Evolutionary conservation across 2,329 filamentous ascomycete species (phyloP).

Genomic region (Plectosphaerella plurivora): DNA sequence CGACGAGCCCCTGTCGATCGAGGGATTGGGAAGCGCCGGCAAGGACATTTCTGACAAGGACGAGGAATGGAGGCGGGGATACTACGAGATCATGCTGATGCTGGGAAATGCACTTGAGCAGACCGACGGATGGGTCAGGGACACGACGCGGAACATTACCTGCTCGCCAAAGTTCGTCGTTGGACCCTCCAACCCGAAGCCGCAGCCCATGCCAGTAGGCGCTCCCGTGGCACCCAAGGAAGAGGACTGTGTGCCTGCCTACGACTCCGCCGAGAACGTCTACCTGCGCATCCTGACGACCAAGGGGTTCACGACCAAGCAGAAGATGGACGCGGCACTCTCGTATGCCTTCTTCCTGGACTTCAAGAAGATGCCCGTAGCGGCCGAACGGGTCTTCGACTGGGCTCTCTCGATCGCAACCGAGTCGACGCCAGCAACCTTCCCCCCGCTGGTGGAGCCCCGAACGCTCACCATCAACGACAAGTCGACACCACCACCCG

Average conservation of each 20-base stretch:
- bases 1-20: constrained; percentile 49
- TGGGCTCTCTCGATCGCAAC: constrained; percentile 74
- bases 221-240: constrained; percentile 62
- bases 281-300: constrained; percentile 82
- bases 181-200: constrained; percentile 79
- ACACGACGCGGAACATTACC: constrained; percentile 60
- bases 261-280: constrained; percentile 65
- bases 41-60: constrained; percentile 71
- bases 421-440: constrained; percentile 40
- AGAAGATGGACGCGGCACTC: constrained; percentile 76
- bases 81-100: constrained; percentile 77
- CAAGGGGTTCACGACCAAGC: constrained; percentile 70
- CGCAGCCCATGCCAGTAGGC: constrained; percentile 65
- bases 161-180: constrained; percentile 71
- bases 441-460: constrained; percentile 44
- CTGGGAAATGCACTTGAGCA: constrained; percentile 74
- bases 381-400: constrained; percentile 67
- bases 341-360: constrained; percentile 83
- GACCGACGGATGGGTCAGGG: constrained; percentile 72
- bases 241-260: constrained; percentile 69
- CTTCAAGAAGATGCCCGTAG: constrained; percentile 63
- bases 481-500: constrained; percentile 53
- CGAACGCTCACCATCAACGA: constrained; percentile 62
- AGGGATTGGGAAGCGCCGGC: constrained; percentile 46
- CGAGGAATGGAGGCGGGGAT: constrained; percentile 81